A percentile compares a stretch with the other conserved stretches of the same genome.
These are phyloP conservation scores for Coniochaeta hoffmannii DNA, from an alignment of 2,329 filamentous ascomycete genomes.

Conservation along the genomic window DNA sequence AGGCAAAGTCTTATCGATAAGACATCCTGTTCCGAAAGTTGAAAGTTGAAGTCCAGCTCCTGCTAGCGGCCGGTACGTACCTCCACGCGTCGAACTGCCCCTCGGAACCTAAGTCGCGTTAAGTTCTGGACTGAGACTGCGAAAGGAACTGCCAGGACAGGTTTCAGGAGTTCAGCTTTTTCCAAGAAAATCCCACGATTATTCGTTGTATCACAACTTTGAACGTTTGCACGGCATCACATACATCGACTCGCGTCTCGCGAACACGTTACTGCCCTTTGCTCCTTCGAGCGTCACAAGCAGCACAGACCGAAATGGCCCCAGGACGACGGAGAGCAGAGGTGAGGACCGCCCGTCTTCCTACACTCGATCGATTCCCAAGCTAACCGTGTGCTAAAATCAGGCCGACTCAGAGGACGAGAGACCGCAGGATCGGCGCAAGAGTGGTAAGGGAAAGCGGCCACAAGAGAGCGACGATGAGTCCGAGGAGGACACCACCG, in stretches of 20 bases:
- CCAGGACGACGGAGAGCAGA: not conserved
- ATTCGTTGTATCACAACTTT: no score
- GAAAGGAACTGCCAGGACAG: no score
- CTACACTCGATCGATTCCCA: not conserved
- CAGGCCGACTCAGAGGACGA: not conserved
- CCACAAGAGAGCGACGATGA: not conserved
- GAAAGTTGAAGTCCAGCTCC: no score
- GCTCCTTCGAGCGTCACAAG: no score
- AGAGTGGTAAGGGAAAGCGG: not conserved
- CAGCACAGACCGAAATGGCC: not conserved
- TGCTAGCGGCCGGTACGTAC: not conserved
- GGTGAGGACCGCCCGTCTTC: not conserved
- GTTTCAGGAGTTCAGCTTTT: not conserved
- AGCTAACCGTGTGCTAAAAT: not conserved
- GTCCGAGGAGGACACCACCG: constrained; percentile 22
- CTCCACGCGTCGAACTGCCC: not conserved
- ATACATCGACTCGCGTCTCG: no score
- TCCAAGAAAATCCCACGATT: no score
- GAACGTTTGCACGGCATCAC: no score
- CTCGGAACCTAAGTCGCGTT: not conserved
- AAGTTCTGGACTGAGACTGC: not conserved
- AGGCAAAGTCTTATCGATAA: not conserved
- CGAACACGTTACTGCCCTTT: no score
- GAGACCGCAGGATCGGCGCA: not conserved
- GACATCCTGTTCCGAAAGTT: not conserved